These are phyloP conservation scores for Lagenaria siceraria DNA, from an alignment of 306 rosid genomes.

Conservation along the genomic window DNA sequence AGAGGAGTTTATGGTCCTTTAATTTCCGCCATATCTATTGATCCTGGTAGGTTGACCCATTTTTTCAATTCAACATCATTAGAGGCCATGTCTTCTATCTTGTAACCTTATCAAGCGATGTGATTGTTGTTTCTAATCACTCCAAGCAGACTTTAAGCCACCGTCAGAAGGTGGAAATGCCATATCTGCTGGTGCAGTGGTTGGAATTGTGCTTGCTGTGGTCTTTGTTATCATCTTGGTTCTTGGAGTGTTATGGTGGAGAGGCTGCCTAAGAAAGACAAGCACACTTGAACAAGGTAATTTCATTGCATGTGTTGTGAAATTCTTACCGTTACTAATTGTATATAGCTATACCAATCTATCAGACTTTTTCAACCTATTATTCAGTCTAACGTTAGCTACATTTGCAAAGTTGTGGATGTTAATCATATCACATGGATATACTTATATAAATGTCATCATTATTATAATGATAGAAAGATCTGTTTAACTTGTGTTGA, in stretches of 20 bases:
- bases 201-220: conserved; percentile 22
- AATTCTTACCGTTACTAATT: background rate
- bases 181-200: conserved; percentile 9
- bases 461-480: background rate
- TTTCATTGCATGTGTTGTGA: background rate
- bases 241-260: conserved; percentile 24
- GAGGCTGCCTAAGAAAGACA: conserved; percentile 6
- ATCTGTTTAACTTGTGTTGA: background rate
- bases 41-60: conserved; percentile 14
- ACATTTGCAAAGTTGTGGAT: background rate
- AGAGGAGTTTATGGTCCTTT: conserved; percentile 37
- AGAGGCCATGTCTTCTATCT: background rate
- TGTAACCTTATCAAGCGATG: background rate
- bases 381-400: background rate
- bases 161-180: conserved; percentile 4
- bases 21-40: conserved; percentile 30
- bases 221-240: conserved; percentile 8
- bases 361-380: background rate
- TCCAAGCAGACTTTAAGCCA: conserved; percentile 11
- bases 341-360: background rate
- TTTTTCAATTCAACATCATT: background rate
- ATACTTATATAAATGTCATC: too few relatives aligned
- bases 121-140: background rate
- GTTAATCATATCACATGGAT: background rate
- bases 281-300: conserved; percentile 26